Evolutionary conservation across 805 yeast species (phyloP), one percentile per base, ranked within the genome.

Genomic region (Teunomyces kruisii): DNA sequence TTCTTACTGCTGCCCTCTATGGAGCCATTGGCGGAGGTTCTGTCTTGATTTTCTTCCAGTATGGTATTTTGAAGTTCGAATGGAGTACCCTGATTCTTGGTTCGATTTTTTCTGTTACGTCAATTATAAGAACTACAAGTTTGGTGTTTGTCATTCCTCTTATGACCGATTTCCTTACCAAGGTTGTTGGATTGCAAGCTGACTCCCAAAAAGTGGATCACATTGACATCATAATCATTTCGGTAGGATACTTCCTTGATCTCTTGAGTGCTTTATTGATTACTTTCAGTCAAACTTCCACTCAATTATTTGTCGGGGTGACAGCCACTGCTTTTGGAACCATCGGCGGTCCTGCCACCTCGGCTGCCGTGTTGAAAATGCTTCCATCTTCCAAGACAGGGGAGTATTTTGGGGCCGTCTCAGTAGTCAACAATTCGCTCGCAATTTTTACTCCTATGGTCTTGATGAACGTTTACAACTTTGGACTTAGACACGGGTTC

Each of bases 371-470:
- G 6, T 71, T 82, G 42, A 86, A 86, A 57, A 80, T 83, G 58
- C 77, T 73, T 49, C 78, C 80, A 1, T 78, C 79, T 29, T 71
- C 75, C 6, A 74, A 75, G 46, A 73, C 79, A 4, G 94, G 94
- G 12, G 88, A 84, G 59, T 68, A 83, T 15, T 85, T 85, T 64
- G 90, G 91, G 9, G 88, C 85, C 0, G 59, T 84, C 33, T 79
- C 88, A 0, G 58, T 86, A 40, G 57, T 84, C 10, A 78, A 81
- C 54, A 82, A 79, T 49, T 41, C 76, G 0, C 59, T 76, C 3
- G 62, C 68, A 45, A 64, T 83, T 46, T 43, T 75, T 9, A 65
- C 74, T 0, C 89, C 91, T 0, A 60, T 80, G 6, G 14, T 67
- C 0, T 61, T 77, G 26, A 61, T 83, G 19, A 61, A 65, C 2